A percentile compares a stretch with the other conserved stretches of the same genome.
These are phyloP conservation scores for Candida ulmi DNA, from an alignment of 805 yeast genomes.

Conservation along the genomic window DNA sequence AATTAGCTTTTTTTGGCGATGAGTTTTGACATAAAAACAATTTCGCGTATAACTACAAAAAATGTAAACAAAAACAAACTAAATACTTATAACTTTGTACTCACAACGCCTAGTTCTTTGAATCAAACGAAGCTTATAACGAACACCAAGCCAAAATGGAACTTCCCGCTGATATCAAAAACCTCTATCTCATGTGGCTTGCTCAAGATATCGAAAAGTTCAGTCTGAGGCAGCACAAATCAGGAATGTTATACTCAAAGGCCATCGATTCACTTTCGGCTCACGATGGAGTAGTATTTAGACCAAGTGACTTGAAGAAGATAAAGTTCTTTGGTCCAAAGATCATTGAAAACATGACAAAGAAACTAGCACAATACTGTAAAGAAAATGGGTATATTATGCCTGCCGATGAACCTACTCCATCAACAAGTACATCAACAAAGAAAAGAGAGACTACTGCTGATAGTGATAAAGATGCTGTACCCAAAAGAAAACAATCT, in stretches of 20 bases:
- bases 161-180: constrained; percentile 42
- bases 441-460: constrained; percentile 1
- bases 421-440: not conserved
- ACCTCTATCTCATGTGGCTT: constrained; percentile 52
- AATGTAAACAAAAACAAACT: too few relatives aligned
- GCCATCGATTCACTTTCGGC: constrained; percentile 50
- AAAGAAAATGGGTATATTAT: constrained; percentile 38
- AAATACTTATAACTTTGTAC: too few relatives aligned
- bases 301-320: constrained; percentile 52
- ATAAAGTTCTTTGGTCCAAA: constrained; percentile 72
- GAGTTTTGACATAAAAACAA: too few relatives aligned
- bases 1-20: too few relatives aligned
- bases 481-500: constrained; percentile 18
- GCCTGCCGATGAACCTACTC: constrained; percentile 31
- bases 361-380: constrained; percentile 49
- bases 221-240: constrained; percentile 43
- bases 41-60: too few relatives aligned
- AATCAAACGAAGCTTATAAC: too few relatives aligned
- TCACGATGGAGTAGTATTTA: constrained; percentile 38
- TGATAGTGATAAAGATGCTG: constrained; percentile 10
- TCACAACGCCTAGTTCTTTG: too few relatives aligned
- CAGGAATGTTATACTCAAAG: constrained; percentile 45
- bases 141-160: too few relatives aligned
- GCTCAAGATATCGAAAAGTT: constrained; percentile 44
- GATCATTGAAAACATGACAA: constrained; percentile 46